Conservation (phyloP, 2,329 filamentous ascomycete genomes). For the Fusarium veterinarium region DNA sequence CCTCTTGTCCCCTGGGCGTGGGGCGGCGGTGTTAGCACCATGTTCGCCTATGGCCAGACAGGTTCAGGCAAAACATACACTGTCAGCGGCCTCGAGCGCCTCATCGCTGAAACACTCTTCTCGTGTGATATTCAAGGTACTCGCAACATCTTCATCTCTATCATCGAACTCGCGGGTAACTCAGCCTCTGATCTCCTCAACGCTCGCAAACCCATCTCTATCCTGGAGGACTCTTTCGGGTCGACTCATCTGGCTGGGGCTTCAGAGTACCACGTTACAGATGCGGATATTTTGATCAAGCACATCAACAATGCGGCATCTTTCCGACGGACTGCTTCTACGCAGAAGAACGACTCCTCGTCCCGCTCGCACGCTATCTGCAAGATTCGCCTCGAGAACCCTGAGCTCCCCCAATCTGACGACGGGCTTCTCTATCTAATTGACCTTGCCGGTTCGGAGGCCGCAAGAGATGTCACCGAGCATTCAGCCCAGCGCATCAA, state of each 20-base stretch:
- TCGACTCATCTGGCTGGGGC: constrained; percentile 58
- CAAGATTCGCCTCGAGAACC: constrained; percentile 57
- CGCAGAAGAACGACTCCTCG: constrained; percentile 59
- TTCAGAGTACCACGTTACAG: constrained; percentile 51
- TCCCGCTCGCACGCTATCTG: constrained; percentile 62
- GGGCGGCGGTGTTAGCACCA: constrained; percentile 60
- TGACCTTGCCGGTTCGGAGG: constrained; percentile 62
- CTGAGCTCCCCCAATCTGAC: constrained; percentile 39
- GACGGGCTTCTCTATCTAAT: constrained; percentile 60
- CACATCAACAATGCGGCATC: constrained; percentile 53
- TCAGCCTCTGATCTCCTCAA: constrained; percentile 55
- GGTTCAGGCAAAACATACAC: constrained; percentile 62
- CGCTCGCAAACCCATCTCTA: constrained; percentile 53
- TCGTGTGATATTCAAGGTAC: constrained; percentile 37
- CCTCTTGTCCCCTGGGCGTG: constrained; percentile 59
- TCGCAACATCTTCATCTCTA: constrained; percentile 50
- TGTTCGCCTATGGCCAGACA: constrained; percentile 62
- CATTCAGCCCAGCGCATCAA: constrained; percentile 58
- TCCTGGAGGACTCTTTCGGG: constrained; percentile 60
- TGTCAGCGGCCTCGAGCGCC: constrained; percentile 54
- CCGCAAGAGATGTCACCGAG: constrained; percentile 54
- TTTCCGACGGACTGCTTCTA: constrained; percentile 56
- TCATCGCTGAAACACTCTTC: constrained; percentile 53
- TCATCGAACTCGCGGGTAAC: constrained; percentile 55
- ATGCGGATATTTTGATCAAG: constrained; percentile 45